Evolutionary conservation across 768 basidiomycete species (phyloP), one percentile per base, ranked within the genome.

Genomic region (Brasilioporus rufonigricans): DNA sequence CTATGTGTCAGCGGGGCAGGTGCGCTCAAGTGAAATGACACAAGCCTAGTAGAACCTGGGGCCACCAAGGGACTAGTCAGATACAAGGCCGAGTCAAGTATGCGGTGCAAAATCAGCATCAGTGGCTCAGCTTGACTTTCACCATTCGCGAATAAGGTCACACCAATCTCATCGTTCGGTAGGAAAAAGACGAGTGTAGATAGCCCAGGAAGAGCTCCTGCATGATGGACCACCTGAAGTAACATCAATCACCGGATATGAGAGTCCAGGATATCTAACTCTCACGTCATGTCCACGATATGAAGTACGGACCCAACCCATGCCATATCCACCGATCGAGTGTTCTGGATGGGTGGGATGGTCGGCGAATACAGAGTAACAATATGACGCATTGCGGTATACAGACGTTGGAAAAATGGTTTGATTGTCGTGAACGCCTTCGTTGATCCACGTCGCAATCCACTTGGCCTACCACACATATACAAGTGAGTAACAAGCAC

Each of bases 201-300:
- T 29, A 73, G 57, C 4, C 77, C 76, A 0, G 73, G 73, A 12
- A 73, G 45, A 5, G 59, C 58, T 3, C 79, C 77, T 0, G 44
- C 12, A 52, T 75, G 77, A 35, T 48, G 58, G 7, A 78, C 51
- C 5, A 74, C 31, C 80, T 77, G 21, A 2, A 19, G n/a, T 7
- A 23, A 26, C 2, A 24, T 52, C 10, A 41, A 46, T 14, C 13
- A 48, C 54, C 18, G 24, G 40, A n/a, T 5, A 27, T 18, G 14
- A 24, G 10, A 21, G 13, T 52, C 3, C 11, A 4, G 43, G 21
- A 31, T 18, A 27, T 35, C 14, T 23, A 45, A 24, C 23, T 44
- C 66, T 40, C 55, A 78, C 77, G 26, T 78, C 73, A 49, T 77
- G 74, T 0, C 74, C 78, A 2, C 63, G 65, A 49, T 75, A 76